Base-by-base conservation (phyloP, 1,139 yeast species). In the Neolecta irregularis region DNA sequence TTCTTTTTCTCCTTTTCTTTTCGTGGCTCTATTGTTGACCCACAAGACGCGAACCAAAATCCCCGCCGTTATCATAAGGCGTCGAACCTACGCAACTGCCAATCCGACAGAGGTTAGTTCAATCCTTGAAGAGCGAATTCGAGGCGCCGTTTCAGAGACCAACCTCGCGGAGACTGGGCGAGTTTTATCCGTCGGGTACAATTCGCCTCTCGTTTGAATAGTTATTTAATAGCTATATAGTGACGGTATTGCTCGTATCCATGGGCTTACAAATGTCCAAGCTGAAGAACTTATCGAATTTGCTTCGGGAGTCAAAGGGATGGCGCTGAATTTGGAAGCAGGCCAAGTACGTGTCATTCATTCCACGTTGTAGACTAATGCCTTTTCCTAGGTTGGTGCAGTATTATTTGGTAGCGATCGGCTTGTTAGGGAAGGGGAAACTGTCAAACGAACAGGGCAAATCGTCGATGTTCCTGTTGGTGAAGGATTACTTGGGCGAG, bases 181-280 rank as follows among this genome's bases (percentile, higher is more conserved):
- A 68, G 98, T 91, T 59, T 73, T 91, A 61, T 78, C 96, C 52
- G 95, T 91, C 60, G 96, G 81, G 80, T 73, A 68, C 54, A 79
- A 72, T 23, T 17, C n/a, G 8, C 11, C 13, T 28, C 37, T 30
- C 24, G 13, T 2, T 18, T 25, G 4, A 24, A 25, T 4, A n/a
- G 7, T 33, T n/a, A 16, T 9, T 13, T 24, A 13, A 35, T 35
- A 23, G 34, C 44, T 35, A 29, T 33, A 32, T 56, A 75, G 96
- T 76, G 99, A 91, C 67, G 99, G 99, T 85, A 88, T 88, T 62
- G 99, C 98, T 63, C 93, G 98, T 75, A 94, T 88, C 58, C 88
- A 80, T 69, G 99, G 99, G 67, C 73, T 91, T 58, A 88, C 85
- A 91, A 91, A 91, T 75, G 77, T 85, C 65, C 96, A 88, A 74